Evolutionary conservation across 192 early-diverging fungal genomes (phyloP).

Genomic region (Backusella westeae): DNA sequence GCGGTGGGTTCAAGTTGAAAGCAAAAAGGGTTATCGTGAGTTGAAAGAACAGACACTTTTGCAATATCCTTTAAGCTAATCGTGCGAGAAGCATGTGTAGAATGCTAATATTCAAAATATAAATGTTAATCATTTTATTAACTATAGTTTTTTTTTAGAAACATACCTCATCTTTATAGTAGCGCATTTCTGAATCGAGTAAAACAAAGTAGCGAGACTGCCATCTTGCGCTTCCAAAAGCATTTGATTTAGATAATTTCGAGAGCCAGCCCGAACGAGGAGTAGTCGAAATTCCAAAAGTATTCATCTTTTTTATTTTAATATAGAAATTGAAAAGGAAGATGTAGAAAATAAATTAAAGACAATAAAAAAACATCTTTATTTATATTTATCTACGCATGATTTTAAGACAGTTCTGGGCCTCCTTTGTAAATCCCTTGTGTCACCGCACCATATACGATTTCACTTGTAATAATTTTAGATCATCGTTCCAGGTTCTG

Average conservation of each 20-base stretch:
- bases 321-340: neutral
- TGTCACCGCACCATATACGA: neutral
- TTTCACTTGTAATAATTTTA: neutral
- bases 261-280: slow-evolving; percentile 3
- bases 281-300: neutral
- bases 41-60: neutral
- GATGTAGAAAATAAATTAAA: neutral
- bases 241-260: slow-evolving; percentile 11
- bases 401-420: slow-evolving; percentile 1
- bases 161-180: slow-evolving; percentile 20
- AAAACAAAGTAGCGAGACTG: slow-evolving; percentile 25
- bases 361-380: neutral
- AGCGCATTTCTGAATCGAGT: slow-evolving; percentile 24
- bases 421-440: neutral
- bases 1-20: slow-evolving; percentile 12
- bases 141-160: neutral
- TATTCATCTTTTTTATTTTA: neutral
- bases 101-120: neutral
- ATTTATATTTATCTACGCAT: neutral
- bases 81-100: slow-evolving; percentile 1
- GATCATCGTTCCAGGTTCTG: neutral
- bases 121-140: neutral
- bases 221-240: slow-evolving; percentile 21
- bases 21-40: neutral
- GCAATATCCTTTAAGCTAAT: slow-evolving; percentile 5